These are phyloP conservation scores for Lotmaria passim DNA, from an alignment of 208 protist genomes.

Conservation along the genomic window DNA sequence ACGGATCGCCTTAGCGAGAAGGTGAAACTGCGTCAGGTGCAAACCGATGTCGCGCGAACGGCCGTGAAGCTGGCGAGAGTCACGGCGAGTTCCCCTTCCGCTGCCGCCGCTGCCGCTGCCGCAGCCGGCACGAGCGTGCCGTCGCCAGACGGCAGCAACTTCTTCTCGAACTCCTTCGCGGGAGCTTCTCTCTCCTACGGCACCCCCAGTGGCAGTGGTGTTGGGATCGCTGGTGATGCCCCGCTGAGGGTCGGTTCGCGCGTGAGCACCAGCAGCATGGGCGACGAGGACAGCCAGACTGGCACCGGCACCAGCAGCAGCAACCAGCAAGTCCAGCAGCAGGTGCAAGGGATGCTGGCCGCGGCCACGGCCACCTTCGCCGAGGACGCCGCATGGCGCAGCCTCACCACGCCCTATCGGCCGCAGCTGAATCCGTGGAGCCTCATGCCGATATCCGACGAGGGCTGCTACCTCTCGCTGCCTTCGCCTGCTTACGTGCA, in stretches of 20 bases:
- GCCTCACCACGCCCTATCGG: slow-evolving; percentile 9
- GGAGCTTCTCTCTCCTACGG: neutral
- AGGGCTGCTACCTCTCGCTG: slow-evolving; percentile 73
- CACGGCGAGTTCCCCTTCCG: neutral
- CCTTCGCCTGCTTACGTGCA: slow-evolving; percentile 46
- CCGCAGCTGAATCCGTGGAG: slow-evolving; percentile 38
- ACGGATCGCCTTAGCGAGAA: slow-evolving; percentile 28
- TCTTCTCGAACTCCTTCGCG: slow-evolving; percentile 1
- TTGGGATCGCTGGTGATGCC: too few species aligned
- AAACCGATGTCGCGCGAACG: slow-evolving; percentile 16
- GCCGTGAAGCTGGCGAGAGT: slow-evolving; percentile 19
- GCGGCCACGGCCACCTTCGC: slow-evolving; percentile 29
- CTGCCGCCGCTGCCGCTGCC: neutral
- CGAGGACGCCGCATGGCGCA: slow-evolving; percentile 30
- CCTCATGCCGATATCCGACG: slow-evolving; percentile 45
- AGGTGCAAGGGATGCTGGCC: slow-evolving; percentile 24
- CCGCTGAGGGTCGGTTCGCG: neutral
- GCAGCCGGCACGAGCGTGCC: too few species aligned
- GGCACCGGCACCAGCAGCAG: slow-evolving; percentile 2
- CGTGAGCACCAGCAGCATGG: neutral
- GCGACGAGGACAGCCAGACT: neutral
- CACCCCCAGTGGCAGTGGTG: too few species aligned
- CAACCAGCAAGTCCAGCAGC: slow-evolving; percentile 8
- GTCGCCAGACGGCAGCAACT: neutral
- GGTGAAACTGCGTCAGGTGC: slow-evolving; percentile 19